A percentile compares a stretch with the other conserved stretches of the same genome.
phyloP scores from a whole-genome alignment of 169 alveolate species.

The Plasmodium vinckei region DNA sequence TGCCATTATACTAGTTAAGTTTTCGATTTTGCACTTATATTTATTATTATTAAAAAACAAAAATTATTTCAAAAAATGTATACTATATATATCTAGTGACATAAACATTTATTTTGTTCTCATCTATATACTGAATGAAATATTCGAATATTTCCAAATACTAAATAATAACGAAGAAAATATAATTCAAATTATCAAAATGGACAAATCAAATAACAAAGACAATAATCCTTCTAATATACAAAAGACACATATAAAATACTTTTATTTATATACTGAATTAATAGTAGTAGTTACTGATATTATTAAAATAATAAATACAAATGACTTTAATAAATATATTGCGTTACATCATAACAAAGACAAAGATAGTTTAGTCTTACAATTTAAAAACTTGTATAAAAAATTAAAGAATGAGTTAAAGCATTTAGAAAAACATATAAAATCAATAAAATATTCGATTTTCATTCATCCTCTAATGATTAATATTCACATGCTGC shows the following conservation, averaged over 20 bases:
- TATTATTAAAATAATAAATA: conserved; percentile 52
- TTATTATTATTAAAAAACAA: conserved; percentile 64
- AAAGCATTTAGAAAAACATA: conserved; percentile 11
- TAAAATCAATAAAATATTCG: conserved; percentile 31
- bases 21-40: conserved; percentile 69
- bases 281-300: conserved; percentile 48
- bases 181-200: not conserved
- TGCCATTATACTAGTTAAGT: conserved; percentile 44
- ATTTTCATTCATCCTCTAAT: conserved; percentile 64
- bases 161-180: conserved; percentile 17
- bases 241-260: conserved; percentile 24
- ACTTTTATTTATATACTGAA: conserved; percentile 46
- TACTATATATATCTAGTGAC: conserved; percentile 67
- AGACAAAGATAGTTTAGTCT: conserved; percentile 32
- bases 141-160: conserved; percentile 52
- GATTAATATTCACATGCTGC: conserved; percentile 54
- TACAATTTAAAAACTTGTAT: conserved; percentile 64
- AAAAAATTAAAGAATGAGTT: conserved; percentile 54
- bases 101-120: conserved; percentile 62
- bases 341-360: conserved; percentile 57
- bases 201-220: conserved; percentile 14
- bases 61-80: conserved; percentile 47
- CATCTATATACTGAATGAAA: conserved; percentile 63
- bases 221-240: not conserved
- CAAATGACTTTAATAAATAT: conserved; percentile 66